Evolutionary conservation across 2,329 filamentous ascomycete genomes (phyloP).

Genomic region (Aspergillus latus): DNA sequence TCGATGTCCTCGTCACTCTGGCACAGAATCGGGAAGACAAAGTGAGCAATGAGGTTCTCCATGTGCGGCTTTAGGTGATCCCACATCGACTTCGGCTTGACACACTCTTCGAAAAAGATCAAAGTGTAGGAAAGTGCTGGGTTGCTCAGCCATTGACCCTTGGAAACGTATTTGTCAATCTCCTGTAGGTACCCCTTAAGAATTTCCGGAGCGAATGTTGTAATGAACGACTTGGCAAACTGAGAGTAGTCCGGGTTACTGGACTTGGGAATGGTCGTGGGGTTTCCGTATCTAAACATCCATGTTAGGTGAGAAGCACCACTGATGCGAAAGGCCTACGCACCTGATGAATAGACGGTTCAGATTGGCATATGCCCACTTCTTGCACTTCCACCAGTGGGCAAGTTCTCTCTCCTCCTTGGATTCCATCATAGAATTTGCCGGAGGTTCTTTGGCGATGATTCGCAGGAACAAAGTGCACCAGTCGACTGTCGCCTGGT

Average conservation of each 20-base stretch:
- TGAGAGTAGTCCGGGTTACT: constrained; percentile 74
- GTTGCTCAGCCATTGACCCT: constrained; percentile 91
- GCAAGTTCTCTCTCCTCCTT: constrained; percentile 84
- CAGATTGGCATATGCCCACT: constrained; percentile 97
- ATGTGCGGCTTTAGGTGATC: constrained; percentile 88
- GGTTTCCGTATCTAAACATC: constrained; percentile 79
- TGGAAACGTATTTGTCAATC: constrained; percentile 96
- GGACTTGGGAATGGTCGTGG: constrained; percentile 67
- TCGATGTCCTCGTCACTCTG: constrained; percentile 89
- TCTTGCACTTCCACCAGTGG: constrained; percentile 99
- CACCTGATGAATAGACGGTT: constrained; percentile 93
- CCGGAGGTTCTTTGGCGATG: constrained; percentile 79
- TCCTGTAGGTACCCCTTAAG: constrained; percentile 91
- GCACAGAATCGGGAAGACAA: constrained; percentile 93
- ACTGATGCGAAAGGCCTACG: constrained; percentile 25
- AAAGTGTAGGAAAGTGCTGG: constrained; percentile 91
- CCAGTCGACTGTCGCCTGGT: constrained; percentile 87
- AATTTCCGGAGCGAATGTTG: constrained; percentile 91
- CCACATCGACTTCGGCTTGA: constrained; percentile 98
- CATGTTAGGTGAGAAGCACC: constrained; percentile 10
- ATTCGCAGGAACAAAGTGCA: constrained; percentile 92
- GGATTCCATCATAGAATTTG: constrained; percentile 75
- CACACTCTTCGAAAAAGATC: constrained; percentile 93
- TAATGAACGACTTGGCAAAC: constrained; percentile 88
- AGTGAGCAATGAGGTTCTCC: constrained; percentile 87